Evolutionary conservation across 2,329 filamentous ascomycete species (phyloP), one percentile per base, ranked within the genome.

Genomic region (Fusarium proliferatum): DNA sequence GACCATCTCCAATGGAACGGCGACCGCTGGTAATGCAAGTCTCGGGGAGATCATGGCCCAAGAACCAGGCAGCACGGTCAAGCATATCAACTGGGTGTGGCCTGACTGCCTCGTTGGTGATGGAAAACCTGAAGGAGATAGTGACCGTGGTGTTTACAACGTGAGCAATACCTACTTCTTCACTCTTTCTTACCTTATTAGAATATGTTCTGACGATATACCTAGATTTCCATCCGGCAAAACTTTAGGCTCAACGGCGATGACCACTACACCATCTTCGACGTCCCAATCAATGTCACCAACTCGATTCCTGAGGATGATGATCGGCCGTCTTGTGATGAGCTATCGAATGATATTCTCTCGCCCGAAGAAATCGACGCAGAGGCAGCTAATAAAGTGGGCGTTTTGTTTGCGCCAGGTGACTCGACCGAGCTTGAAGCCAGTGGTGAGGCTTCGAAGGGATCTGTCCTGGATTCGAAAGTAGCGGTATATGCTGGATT

Each of bases 51-150:
- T 94, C 61, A 87, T 94, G 84, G 79, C 82, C 34, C 88, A 91
- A 70, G 91, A 94, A 77, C 81, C 86, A 2, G 88, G 88, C 7
- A 92, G 90, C 77, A 93, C 92, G 0, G 92, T 94, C 48, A 94
- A 94, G 79, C 91, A 94, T 78, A 86, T 93, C 69, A 91, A 91
- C 77, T 94, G 92, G 90, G 84, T 88, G 26, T 94, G 91, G 91
- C 92, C 92, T 0, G 87, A 88, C 65, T 94, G 92, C 75, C 84
- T 94, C 1, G 88, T 90, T 6, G 91, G 91, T 23, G 83, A 91
- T 56, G 89, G 89, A 6, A 80, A 86, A 72, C 84, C 86, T 33
- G 75, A 79, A 3, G 79, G 81, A 1, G 83, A 83, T 64, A 89
- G 86, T 57, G 87, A 87, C 6, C 68, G 75, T 19, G 91, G 91